phyloP scores from a whole-genome alignment of 371 early-diverging fungal species.

The Dichotomocladium elegans region DNA sequence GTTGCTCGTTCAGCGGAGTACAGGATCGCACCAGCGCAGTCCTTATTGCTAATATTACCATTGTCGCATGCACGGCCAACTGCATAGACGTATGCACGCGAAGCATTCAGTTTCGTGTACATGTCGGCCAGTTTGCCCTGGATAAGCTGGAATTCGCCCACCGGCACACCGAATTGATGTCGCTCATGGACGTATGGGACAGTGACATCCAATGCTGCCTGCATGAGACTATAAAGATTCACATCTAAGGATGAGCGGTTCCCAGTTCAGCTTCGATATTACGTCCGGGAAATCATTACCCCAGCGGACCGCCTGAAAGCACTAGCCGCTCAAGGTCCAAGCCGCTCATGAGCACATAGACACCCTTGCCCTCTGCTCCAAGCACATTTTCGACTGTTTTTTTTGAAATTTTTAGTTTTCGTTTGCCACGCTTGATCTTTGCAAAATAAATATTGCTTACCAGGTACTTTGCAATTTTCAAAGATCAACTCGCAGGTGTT shows the following conservation, averaged over 20 bases:
- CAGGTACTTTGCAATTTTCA: conserved; percentile 92
- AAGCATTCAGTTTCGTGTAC: conserved; percentile 93
- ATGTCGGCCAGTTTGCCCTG: conserved; percentile 97
- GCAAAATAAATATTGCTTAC: conserved; percentile 15
- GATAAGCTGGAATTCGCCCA: conserved; percentile 92
- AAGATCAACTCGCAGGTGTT: conserved; percentile 96
- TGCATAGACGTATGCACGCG: conserved; percentile 89
- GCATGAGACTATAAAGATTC: conserved; percentile 70
- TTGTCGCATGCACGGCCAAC: conserved; percentile 87
- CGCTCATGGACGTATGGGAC: conserved; percentile 89
- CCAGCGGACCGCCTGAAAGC: conserved; percentile 92
- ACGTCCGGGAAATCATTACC: conserved; percentile 30
- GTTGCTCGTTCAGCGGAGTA: conserved; percentile 96
- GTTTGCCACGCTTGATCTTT: too few relatives aligned
- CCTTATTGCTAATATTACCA: conserved; percentile 79
- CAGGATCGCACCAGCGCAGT: conserved; percentile 95
- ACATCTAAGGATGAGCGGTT: not conserved
- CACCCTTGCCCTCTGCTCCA: conserved; percentile 84
- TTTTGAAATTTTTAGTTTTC: too few relatives aligned
- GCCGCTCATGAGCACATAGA: conserved; percentile 97
- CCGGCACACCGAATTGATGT: conserved; percentile 82
- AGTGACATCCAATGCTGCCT: conserved; percentile 79
- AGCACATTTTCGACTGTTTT: conserved; percentile 77
- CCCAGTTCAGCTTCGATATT: not conserved
- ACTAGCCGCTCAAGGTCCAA: conserved; percentile 92